Base-by-base conservation (phyloP, 2,329 filamentous ascomycete genomes). In the Hawksworthiomyces lignivorus region DNA sequence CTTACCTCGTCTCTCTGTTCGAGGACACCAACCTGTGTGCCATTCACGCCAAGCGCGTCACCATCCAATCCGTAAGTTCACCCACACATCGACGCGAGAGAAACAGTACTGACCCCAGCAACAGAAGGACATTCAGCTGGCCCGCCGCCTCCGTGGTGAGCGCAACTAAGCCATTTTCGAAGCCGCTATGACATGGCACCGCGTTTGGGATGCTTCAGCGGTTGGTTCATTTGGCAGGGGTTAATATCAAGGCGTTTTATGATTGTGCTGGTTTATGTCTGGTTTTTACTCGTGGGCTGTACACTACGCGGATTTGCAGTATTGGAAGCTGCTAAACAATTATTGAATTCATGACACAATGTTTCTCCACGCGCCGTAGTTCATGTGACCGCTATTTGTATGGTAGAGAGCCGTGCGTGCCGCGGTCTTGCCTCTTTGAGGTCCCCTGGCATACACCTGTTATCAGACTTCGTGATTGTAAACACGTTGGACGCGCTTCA, bases 31-130 rank as follows among this genome's bases (percentile, higher is more conserved):
- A 97, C 75, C 73, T 95, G 40, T 97, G 90, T 72, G 90, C 92
- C 62, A 95, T 97, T 68, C 92, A 97, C 72, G 90, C 92, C 70
- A 97, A 97, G 82, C 88, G 92, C 73, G 92, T 97, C 62, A 97
- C 90, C 61, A 97, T 97, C 70, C 90, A 90, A 70, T 82, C 82
- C 54, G 63, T 69, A 57, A 55, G 65, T 64, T 37, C 31, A 21
- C 7, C 10, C 14, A 4, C 22, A 4, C 10, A 17, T 24, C 26
- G 17, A 20, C 44, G 27, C 14, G n/a, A 26, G 30, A 7, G 17
- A 18, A 24, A 30, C 34, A 10, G 15, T 46, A 36, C 64, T 69
- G 61, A 70, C 60, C 60, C 49, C 33, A 49, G 9, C 42, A 54
- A 54, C 61, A 68, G 69, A 96, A 96, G 77, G 90, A 96, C 59